phyloP scores from a whole-genome alignment of 805 yeast species.

The Pichia paraexigua region DNA sequence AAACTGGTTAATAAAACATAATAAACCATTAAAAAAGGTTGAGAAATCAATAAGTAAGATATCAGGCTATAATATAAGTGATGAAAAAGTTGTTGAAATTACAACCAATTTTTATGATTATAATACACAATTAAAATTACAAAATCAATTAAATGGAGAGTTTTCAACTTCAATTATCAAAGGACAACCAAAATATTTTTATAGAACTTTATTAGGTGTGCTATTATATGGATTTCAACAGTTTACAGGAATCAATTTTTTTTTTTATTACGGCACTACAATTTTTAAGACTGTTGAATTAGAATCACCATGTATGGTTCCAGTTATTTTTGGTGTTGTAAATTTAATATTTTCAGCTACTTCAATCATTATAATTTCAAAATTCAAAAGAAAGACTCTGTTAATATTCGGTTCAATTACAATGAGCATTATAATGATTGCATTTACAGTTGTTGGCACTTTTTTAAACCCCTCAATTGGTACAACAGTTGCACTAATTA shows the following conservation, averaged over 20 bases:
- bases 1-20: conserved; percentile 18
- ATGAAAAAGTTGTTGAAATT: conserved; percentile 16
- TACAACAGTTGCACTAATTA: conserved; percentile 46
- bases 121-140: background rate
- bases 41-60: conserved; percentile 16
- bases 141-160: background rate
- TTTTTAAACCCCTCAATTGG: conserved; percentile 30
- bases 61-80: conserved; percentile 14
- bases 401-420: conserved; percentile 40
- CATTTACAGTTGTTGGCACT: conserved; percentile 51
- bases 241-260: conserved; percentile 58
- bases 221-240: conserved; percentile 33
- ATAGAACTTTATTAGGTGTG: conserved; percentile 26
- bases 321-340: conserved; percentile 47
- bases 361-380: conserved; percentile 41
- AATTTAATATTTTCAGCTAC: conserved; percentile 45
- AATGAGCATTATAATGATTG: conserved; percentile 44
- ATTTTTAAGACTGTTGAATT: conserved; percentile 47
- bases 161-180: conserved; percentile 13
- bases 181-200: conserved; percentile 26
- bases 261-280: conserved; percentile 58
- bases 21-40: conserved; percentile 9
- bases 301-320: conserved; percentile 45
- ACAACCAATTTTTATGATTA: conserved; percentile 18
- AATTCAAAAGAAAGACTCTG: conserved; percentile 39